Evolutionary conservation across 768 basidiomycete genomes (phyloP).

Genomic region (Hygrocybe punicea): DNA sequence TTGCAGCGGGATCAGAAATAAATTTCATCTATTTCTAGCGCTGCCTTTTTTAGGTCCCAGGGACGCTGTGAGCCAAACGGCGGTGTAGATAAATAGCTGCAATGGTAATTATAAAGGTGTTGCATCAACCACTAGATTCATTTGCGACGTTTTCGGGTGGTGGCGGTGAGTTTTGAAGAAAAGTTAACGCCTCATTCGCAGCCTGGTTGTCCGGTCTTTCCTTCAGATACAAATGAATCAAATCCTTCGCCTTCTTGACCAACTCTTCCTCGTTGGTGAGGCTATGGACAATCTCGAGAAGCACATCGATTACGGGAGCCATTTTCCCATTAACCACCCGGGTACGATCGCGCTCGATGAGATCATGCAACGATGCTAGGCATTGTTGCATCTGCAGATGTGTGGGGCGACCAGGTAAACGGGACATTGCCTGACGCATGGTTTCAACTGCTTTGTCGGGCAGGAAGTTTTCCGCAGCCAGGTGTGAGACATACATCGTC

Average conservation of each 20-base stretch:
- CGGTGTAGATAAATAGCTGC: no score
- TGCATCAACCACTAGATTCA: no score
- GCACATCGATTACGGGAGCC: not conserved
- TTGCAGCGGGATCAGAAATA: no score
- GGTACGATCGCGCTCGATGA: not conserved
- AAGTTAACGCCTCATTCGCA: not conserved
- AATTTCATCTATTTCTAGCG: no score
- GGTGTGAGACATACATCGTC: not conserved
- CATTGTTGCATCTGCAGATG: not conserved
- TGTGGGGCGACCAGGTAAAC: not conserved
- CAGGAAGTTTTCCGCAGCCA: not conserved
- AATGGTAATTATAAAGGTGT: no score
- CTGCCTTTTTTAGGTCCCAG: no score
- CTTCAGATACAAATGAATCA: not conserved
- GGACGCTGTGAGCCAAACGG: no score
- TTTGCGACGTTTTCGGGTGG: no score
- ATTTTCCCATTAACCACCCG: not conserved
- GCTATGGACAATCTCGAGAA: not conserved
- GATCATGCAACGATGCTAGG: not conserved
- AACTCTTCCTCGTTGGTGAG: not conserved
- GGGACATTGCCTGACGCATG: not conserved
- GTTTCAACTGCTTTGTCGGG: not conserved
- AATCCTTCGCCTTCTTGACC: not conserved
- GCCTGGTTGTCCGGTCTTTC: not conserved
- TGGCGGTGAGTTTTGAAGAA: not conserved